Base-by-base conservation (phyloP, 1,284 basidiomycete species). In the Ustilago lituana region DNA sequence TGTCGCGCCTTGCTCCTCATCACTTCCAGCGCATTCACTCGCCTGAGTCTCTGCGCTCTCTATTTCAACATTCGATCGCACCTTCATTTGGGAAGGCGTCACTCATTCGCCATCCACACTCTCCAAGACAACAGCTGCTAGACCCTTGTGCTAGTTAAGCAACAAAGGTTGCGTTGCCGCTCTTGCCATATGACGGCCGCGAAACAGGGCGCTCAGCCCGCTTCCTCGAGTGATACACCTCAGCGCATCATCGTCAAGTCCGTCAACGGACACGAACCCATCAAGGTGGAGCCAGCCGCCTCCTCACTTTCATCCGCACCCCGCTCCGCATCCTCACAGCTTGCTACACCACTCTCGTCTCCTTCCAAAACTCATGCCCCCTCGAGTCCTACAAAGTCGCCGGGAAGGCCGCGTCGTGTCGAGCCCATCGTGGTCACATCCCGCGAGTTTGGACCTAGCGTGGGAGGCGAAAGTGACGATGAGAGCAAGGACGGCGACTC, bases 191-290 rank as follows among this genome's bases (percentile, higher is more conserved):
- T 65, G 62, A 59, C 62, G 20, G 24, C 51, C 1, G 19, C 48
- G 20, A 65, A 50, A 39, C 48, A 49, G 38, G 56, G 51, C 38
- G 39, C 49, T 36, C 56, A 51, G 43, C 35, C 52, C 37, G 48
- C 48, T 9, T 27, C 32, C 17, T 32, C 52, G 5, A 46, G 43
- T 45, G 52, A 56, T 35, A 45, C 59, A 12, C 54, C 59, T 37
- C 60, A 69, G 19, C 60, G 66, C 44, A 69, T 69, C 60, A 36
- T 69, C n/a, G 66, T 69, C 48, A 69, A 63, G 22, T 64, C 66
- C 14, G 66, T 69, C 52, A 69, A 69, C 19, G 66, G 66, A 17
- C 66, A 58, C 37, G 60, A 64, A 19, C 61, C 62, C 46, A 48
- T 65, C 67, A 70, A 70, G 33, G 17, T 26, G 1, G 62, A 65